Base-by-base conservation (phyloP, 2,329 filamentous ascomycete genomes). In the Clonostachys chloroleuca region DNA sequence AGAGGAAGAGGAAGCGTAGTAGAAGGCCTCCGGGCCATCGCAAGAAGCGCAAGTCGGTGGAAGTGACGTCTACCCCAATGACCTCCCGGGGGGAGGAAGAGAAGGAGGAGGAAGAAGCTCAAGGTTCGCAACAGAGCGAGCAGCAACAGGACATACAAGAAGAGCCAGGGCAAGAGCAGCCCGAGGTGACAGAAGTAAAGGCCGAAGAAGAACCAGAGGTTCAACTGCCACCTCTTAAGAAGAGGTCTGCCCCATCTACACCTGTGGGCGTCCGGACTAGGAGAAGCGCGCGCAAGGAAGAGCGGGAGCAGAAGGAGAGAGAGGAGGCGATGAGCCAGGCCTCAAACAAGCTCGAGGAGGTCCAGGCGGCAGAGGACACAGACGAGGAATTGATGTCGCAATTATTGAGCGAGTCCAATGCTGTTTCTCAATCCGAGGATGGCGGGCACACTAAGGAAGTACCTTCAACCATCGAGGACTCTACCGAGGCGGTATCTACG, bases 311-410 rank as follows among this genome's bases (percentile, higher is more conserved):
- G 30, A 44, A 42, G 18, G 12, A 12, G 16, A 52, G 54, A 18
- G 59, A 66, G 43, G 55, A 50, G 12, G 24, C 24, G 24, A 30
- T 30, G 24, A 30, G 24, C 24, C 24, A 30, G 24, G 24, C 24
- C 9, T 30, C 24, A 30, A 30, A 30, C 24, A 30, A 30, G 9
- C 24, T 30, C 6, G 24, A 30, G 24, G 24, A 30, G 24, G 24
- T 9, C 24, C 5, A 10, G 24, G 24, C 9, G 8, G 24, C 24
- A 30, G 56, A 54, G 35, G 63, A 72, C 44, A 68, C 67, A 16
- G 68, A 72, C 37, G 68, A 70, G 43, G 69, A 72, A 49, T 50
- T 70, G 13, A 55, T 66, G 53, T 73, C 68, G 18, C 70, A 73
- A 48, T 56, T 72, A 20, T 61, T 66, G 17, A 61, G 58, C 12